phyloP scores from a whole-genome alignment of 306 rosid species.

The Corylus avellana region DNA sequence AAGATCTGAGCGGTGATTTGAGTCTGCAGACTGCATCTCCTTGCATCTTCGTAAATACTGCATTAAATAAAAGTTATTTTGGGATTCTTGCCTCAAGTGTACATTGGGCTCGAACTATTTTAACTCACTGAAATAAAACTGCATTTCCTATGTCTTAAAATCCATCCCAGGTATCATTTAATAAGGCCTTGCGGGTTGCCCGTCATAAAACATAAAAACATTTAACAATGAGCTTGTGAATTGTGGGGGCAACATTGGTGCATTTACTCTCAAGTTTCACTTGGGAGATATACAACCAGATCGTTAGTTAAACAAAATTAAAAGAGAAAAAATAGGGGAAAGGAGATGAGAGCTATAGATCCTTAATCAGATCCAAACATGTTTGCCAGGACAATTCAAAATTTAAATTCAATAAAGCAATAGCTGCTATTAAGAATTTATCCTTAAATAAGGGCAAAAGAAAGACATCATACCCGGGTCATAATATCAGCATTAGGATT shows the following conservation, averaged over 20 bases:
- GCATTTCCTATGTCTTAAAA: background rate
- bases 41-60: background rate
- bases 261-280: background rate
- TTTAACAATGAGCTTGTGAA: background rate
- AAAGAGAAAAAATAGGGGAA: background rate
- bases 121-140: background rate
- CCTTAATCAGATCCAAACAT: background rate
- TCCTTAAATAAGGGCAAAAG: background rate
- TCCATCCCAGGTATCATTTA: background rate
- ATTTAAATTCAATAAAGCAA: background rate
- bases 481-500: slow-evolving; percentile 84
- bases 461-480: slow-evolving; percentile 66
- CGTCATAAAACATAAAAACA: background rate
- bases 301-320: background rate
- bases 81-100: background rate
- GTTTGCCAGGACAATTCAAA: background rate
- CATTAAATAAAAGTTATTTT: too few species aligned
- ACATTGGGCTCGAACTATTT: background rate
- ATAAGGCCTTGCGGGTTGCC: background rate
- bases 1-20: background rate
- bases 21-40: too few species aligned
- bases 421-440: background rate
- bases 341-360: background rate
- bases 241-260: background rate
- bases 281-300: background rate